Evolutionary conservation across 2,329 filamentous ascomycete genomes (phyloP), one percentile per base, ranked within the genome.

Genomic region (Graphiopsis chlorocephala): DNA sequence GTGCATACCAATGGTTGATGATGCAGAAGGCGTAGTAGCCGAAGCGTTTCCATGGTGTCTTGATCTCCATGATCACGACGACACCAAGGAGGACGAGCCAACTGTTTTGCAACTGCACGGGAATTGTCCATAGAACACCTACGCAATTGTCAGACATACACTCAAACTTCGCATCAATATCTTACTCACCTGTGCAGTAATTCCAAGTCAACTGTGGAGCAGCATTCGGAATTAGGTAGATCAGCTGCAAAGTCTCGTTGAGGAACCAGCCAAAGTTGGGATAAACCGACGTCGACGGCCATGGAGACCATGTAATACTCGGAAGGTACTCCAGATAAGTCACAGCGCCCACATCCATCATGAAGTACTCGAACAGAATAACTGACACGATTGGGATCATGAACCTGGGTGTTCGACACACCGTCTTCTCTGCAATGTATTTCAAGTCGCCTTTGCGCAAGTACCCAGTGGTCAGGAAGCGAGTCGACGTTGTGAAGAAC

Each of bases 401-500:
- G 28, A 82, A 74, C 67, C 80, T 78, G 26, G 80, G 79, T 29
- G 77, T 74, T 62, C 80, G 74, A 28, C 76, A 75, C 15, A 81
- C 77, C 12, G 77, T 77, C 60, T 79, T 80, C 65, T 81, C 76
- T 4, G 80, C 79, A 33, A 82, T 74, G 29, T 73, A 74, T 29
- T 75, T 70, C 20, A 82, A 69, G n/a, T 81, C 77, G 15, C 79
- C 80, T 6, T 73, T 77, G 35, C 74, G 75, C 4, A 82, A 73
- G 63, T 80, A 82, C 25, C 74, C 75, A 1, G 75, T 71, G 15
- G 76, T 75, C 20, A 82, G 66, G 69, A 82, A 82, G 59, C 80
- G 79, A 17, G 78, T 79, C 0, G 80, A 82, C 10, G 78, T 82
- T 12, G 79, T 82, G 69, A 82, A 78, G 72, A 82, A 82, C 20